These are phyloP conservation scores for Phyllosticta citriasiana DNA, from an alignment of 2,329 filamentous ascomycete genomes.

Conservation along the genomic window DNA sequence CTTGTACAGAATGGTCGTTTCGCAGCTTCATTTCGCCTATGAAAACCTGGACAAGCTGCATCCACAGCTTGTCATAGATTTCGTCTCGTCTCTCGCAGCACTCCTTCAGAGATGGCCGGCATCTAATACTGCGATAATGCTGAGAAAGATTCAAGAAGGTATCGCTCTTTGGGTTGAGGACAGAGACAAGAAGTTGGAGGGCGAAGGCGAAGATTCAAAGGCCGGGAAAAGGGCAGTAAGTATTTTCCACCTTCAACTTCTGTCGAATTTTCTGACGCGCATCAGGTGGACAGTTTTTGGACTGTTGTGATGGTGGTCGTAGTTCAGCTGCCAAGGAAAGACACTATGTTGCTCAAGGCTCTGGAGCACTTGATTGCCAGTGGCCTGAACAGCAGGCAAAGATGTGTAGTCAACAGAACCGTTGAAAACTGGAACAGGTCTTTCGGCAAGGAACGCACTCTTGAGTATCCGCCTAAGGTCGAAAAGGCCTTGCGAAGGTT, in stretches of 20 bases:
- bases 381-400: constrained; percentile 44
- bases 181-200: constrained; percentile 20
- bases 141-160: constrained; percentile 53
- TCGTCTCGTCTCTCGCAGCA: constrained; percentile 44
- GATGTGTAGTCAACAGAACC: constrained; percentile 40
- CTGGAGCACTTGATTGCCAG: constrained; percentile 42
- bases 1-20: constrained; percentile 52
- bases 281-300: constrained; percentile 30
- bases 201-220: constrained; percentile 12
- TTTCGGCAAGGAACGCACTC: constrained; percentile 49
- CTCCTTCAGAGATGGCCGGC: constrained; percentile 30
- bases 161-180: constrained; percentile 57
- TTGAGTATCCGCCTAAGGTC: constrained; percentile 57
- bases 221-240: constrained; percentile 42
- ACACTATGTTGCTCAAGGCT: constrained; percentile 45
- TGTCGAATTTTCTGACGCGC: constrained; percentile 11
- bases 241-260: constrained; percentile 21
- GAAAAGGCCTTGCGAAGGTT: constrained; percentile 53
- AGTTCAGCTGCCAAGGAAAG: constrained; percentile 47
- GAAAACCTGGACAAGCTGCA: constrained; percentile 30
- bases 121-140: constrained; percentile 43
- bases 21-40: constrained; percentile 48
- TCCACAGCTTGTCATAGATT: constrained; percentile 30
- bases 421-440: constrained; percentile 59
- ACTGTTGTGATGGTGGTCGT: constrained; percentile 41